Evolutionary conservation across 495 filamentous ascomycete species (phyloP), one percentile per base, ranked within the genome.

Genomic region (Penicillium dipodomyicola): DNA sequence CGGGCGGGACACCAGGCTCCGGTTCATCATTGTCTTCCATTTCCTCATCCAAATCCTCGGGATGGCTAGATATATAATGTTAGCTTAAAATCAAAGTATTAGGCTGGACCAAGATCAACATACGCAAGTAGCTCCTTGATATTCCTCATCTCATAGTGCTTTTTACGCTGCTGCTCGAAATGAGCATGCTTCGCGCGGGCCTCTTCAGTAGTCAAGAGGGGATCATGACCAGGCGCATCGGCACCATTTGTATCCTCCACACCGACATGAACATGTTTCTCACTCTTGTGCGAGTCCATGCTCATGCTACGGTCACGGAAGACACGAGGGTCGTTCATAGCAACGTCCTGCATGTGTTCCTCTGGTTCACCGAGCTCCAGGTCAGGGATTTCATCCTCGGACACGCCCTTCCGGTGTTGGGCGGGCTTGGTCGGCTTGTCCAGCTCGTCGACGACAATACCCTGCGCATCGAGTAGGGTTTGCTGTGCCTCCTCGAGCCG

Each of bases 141-240:
- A 67, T 94, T 88, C 79, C 84, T 91, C 95, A 98, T 97, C 79
- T 97, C 95, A 70, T 98, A 98, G 71, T 98, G 94, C 74, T 84
- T 90, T 83, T 91, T 96, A 70, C 94, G 81, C 79, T 90, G 81
- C 75, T 89, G 80, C 75, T 96, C 92, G 66, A 98, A 98, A 69
- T 87, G 82, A 57, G 82, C 82, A 67, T 98, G 94, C 77, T 96
- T 96, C 77, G 90, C 91, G 56, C 76, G 74, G 62, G 94, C 92
- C 71, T 96, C 92, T 35, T 85, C 80, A 23, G 80, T 85, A 64
- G 90, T 78, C 20, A 86, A 76, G 19, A 80, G 72, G 50, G 80
- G 64, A 60, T 84, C 82, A 27, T 82, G 81, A 49, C 77, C 80
- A 37, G 83, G 80, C 20, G 72, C 71, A 29, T 65, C 75, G 45